Evolutionary conservation across 208 protist genomes (phyloP).

Genomic region (Lotmaria passim): DNA sequence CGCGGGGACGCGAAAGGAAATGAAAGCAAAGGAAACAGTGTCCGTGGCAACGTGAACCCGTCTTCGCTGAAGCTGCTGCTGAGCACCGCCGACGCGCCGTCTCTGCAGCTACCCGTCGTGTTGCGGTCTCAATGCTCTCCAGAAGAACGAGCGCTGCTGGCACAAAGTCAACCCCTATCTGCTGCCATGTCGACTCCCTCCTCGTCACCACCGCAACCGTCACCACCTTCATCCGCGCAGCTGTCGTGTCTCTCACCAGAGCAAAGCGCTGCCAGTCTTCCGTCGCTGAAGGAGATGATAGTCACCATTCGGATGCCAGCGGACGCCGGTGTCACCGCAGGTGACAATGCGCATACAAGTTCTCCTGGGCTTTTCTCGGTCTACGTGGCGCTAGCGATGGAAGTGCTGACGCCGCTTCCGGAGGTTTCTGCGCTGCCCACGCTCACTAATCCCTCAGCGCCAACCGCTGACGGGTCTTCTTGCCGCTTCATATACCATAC

Average conservation of each 20-base stretch:
- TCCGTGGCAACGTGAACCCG: background rate
- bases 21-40: background rate
- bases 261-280: background rate
- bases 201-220: background rate
- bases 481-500: conserved; percentile 4
- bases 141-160: conserved; percentile 11
- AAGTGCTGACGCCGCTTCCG: conserved; percentile 22
- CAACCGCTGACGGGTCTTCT: background rate
- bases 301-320: background rate
- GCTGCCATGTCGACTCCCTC: background rate
- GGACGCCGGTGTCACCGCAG: no score
- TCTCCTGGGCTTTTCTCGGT: no score
- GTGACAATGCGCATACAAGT: no score
- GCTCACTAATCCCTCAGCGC: background rate
- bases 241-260: background rate
- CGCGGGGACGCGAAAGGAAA: background rate
- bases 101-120: conserved; percentile 7
- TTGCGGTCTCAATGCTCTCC: conserved; percentile 17
- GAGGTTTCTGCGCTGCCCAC: background rate
- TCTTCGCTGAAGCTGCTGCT: background rate
- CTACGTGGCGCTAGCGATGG: conserved; percentile 12
- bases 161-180: background rate
- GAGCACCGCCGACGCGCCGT: background rate
- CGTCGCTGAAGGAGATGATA: background rate
- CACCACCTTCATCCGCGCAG: background rate